These are phyloP conservation scores for Phellopilus nigrolimitatus DNA, from an alignment of 1,284 basidiomycete species.

Conservation along the genomic window DNA sequence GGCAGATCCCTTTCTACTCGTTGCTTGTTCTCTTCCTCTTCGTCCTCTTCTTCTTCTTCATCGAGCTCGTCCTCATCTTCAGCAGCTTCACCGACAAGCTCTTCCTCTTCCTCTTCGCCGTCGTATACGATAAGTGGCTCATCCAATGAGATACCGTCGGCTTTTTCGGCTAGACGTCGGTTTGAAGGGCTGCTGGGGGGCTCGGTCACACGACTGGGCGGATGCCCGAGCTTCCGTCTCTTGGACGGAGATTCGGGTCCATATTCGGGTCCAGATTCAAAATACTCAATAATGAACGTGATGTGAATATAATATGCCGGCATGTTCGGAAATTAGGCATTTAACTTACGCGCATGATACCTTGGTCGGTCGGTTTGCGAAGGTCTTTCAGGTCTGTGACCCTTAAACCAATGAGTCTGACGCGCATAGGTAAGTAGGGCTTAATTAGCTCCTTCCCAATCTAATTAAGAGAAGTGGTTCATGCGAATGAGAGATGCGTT, in stretches of 20 bases:
- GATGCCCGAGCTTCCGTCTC: conserved; percentile 14
- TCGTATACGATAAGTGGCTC: conserved; percentile 28
- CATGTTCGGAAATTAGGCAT: background rate
- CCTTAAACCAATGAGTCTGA: conserved; percentile 79
- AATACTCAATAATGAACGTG: conserved; percentile 5
- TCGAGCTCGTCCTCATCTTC: conserved; percentile 11
- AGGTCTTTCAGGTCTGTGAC: conserved; percentile 84
- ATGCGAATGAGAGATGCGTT: conserved; percentile 13
- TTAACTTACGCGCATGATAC: conserved; percentile 58
- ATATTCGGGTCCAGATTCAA: conserved; percentile 10
- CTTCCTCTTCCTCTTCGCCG: conserved; percentile 29
- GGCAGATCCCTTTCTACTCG: background rate
- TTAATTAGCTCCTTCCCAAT: conserved; percentile 80
- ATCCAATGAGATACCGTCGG: background rate
- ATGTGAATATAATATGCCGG: background rate
- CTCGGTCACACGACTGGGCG: background rate
- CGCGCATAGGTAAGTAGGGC: conserved; percentile 69
- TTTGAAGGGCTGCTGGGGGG: conserved; percentile 5
- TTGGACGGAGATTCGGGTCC: conserved; percentile 13
- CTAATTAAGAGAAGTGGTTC: conserved; percentile 32
- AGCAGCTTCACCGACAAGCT: conserved; percentile 14
- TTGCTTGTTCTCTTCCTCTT: background rate
- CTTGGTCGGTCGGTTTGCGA: conserved; percentile 39
- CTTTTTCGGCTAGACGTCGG: conserved; percentile 16
- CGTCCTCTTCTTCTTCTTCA: conserved; percentile 2